phyloP scores from a whole-genome alignment of 202 grass and related monocot genomes.

The Schoenoplectus triqueter region DNA sequence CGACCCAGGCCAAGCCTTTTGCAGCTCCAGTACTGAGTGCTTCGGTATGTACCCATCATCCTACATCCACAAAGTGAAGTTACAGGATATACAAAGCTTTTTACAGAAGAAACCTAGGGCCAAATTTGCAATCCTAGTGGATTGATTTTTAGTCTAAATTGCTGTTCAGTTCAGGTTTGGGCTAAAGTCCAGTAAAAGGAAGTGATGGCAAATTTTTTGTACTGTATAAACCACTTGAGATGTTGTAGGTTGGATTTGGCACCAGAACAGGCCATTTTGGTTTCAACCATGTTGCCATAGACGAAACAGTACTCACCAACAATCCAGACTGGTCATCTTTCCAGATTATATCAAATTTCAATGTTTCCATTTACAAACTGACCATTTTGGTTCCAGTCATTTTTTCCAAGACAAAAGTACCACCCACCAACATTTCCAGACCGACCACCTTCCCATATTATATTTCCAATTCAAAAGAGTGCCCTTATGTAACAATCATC shows the following conservation, averaged over 20 bases:
- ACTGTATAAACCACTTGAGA: background rate
- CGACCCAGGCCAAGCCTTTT: slow-evolving; percentile 88
- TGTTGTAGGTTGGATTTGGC: background rate
- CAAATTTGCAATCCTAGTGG: background rate
- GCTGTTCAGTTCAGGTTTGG: background rate
- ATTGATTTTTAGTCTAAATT: background rate
- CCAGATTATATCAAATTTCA: background rate
- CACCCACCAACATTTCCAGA: no score
- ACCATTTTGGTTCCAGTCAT: no score
- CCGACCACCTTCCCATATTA: no score
- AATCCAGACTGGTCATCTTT: background rate
- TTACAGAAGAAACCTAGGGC: background rate
- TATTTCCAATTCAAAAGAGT: background rate
- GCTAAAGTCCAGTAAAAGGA: background rate
- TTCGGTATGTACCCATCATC: slow-evolving; percentile 93
- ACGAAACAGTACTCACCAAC: background rate
- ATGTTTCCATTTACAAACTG: background rate
- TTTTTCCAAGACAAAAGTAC: no score
- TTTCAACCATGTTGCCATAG: background rate
- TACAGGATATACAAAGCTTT: background rate
- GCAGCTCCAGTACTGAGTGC: slow-evolving; percentile 87
- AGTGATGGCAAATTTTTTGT: background rate
- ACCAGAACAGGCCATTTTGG: slow-evolving; percentile 11
- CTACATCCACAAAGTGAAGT: slow-evolving; percentile 47
- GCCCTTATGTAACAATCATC: background rate